These are phyloP conservation scores for Mrakia frigida DNA, from an alignment of 768 basidiomycete species.

Conservation along the genomic window DNA sequence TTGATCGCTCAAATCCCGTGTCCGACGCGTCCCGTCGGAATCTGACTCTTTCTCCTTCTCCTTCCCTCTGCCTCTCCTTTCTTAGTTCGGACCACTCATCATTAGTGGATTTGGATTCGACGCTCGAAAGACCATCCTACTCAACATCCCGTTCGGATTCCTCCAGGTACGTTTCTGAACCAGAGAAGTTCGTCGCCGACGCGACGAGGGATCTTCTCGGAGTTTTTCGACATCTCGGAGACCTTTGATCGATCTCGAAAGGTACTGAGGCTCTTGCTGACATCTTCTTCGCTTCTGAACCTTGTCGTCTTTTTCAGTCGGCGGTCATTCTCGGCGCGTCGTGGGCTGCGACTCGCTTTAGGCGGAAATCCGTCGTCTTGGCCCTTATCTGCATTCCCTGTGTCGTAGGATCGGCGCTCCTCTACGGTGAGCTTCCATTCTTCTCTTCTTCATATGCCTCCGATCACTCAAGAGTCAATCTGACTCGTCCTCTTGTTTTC, in stretches of 20 bases:
- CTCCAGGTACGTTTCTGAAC: too few species aligned
- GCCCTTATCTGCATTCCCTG: constrained; percentile 45
- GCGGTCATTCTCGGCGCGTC: constrained; percentile 41
- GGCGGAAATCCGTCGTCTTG: constrained; percentile 48
- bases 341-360: constrained; percentile 41
- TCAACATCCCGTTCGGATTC: constrained; percentile 50
- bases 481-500: too few species aligned
- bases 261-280: too few species aligned
- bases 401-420: constrained; percentile 46
- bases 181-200: too few species aligned
- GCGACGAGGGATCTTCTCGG: too few species aligned
- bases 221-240: too few species aligned
- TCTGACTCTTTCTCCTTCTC: neutral
- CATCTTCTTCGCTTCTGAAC: neutral
- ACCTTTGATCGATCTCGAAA: too few species aligned
- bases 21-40: neutral
- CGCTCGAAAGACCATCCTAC: constrained; percentile 49
- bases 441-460: too few species aligned
- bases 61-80: neutral
- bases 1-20: too few species aligned
- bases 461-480: too few species aligned
- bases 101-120: constrained; percentile 50
- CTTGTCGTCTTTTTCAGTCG: constrained; percentile 43
- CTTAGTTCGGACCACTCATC: constrained; percentile 50
- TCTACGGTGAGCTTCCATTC: constrained; percentile 34